Evolutionary conservation across 2,329 filamentous ascomycete genomes (phyloP), one percentile per base, ranked within the genome.

Genomic region (Ophiostoma quercus): DNA sequence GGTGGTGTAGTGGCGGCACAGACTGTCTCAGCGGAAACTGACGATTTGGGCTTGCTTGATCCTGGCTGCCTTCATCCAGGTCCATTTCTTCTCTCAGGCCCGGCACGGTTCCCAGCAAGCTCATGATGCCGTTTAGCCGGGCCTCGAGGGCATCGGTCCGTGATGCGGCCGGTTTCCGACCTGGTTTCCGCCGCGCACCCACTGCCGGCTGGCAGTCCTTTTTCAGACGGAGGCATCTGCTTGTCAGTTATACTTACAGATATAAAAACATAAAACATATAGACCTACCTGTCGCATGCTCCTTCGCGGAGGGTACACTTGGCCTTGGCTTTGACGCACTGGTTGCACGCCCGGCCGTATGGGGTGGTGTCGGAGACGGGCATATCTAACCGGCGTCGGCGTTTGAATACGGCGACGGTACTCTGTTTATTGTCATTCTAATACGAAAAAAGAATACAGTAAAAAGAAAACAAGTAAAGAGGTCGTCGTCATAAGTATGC

Each of bases 241-340:
- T 39, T 65, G n/a, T 34, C 43, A 63, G 43, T 57, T 41, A 29
- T 29, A 29, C 39, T 41, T 41, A 41, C 12, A 14, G 39, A 14
- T 41, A 14, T 41, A 41, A 12, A 41, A 41, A 41, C 11, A 32
- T 57, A 5, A 5, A 25, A 29, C 25, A 29, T 29, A 29, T 29
- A 25, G 16, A n/a, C 37, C 16, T 19, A 70, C 67, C 71, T 51
- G 43, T 72, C 71, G 67, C 71, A 71, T 25, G 68, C 51, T n/a
- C 62, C 34, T 16, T 65, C 67, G 8, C 67, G 67, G 3, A 68
- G 34, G 1, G 57, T 69, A 69, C 67, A 72, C 29, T 72, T 72
- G 22, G 71, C 69, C 67, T 72, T 72, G 67, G 67, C 67, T 32
- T 66, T 69, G 32, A 67, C 71, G 37, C 71, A 72, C 14, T 71